These are phyloP conservation scores for Fulvia fulva DNA, from an alignment of 2,329 filamentous ascomycete species.

Conservation along the genomic window DNA sequence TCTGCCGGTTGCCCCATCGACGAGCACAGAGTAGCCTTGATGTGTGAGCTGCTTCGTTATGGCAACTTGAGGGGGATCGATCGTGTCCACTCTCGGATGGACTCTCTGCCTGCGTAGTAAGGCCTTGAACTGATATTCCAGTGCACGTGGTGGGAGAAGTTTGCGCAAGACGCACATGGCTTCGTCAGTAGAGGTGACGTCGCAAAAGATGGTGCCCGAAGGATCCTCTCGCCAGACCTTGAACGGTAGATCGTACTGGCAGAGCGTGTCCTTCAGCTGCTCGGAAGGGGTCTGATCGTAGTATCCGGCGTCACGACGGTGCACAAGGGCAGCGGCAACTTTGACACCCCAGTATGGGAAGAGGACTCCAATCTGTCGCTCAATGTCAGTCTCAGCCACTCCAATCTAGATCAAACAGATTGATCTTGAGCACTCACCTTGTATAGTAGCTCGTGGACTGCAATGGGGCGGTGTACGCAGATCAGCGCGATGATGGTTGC, in stretches of 20 bases:
- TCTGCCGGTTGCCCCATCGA: not conserved
- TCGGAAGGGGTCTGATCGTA: not conserved
- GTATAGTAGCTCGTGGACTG: too few species aligned
- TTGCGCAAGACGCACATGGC: not conserved
- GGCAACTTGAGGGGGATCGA: too few species aligned
- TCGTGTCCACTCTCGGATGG: too few species aligned
- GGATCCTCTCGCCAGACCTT: not conserved
- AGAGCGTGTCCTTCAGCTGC: not conserved
- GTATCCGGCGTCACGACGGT: not conserved
- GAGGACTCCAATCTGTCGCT: too few species aligned
- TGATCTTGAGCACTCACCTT: too few species aligned
- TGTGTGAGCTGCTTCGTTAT: too few species aligned
- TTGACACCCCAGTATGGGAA: too few species aligned
- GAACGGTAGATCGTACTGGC: not conserved
- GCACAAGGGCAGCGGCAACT: not conserved
- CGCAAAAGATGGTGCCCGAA: not conserved
- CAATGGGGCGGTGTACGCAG: too few species aligned
- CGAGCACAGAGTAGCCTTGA: not conserved
- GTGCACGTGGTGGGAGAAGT: not conserved
- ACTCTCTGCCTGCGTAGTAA: not conserved
- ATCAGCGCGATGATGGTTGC: not conserved
- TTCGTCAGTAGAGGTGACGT: not conserved
- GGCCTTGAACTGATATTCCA: not conserved
- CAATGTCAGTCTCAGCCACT: too few species aligned
- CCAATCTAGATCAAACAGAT: too few species aligned